A percentile compares a stretch with the other conserved stretches of the same genome.
These are phyloP conservation scores for Penicillium desertorum DNA, from an alignment of 495 filamentous ascomycete species.

Conservation along the genomic window DNA sequence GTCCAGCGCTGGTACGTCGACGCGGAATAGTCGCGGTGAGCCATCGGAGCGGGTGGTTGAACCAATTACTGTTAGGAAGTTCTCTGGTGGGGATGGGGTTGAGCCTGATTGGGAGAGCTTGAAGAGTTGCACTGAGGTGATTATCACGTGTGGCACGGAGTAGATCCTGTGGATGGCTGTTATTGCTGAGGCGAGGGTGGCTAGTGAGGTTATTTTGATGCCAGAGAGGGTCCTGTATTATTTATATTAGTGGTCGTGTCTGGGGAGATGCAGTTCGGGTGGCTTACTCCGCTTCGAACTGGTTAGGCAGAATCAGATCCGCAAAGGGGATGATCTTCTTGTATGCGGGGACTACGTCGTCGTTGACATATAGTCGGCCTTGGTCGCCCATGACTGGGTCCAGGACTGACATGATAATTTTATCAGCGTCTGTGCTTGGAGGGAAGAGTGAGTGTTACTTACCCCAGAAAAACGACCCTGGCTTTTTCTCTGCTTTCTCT, in stretches of 20 bases:
- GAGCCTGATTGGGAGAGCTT: conserved; percentile 39
- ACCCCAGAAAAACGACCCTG: conserved; percentile 91
- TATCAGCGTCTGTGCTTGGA: conserved; percentile 4
- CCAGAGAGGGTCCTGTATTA: conserved; percentile 70
- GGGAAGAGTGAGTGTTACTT: conserved; percentile 15
- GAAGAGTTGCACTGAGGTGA: conserved; percentile 74
- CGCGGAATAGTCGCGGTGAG: conserved; percentile 72
- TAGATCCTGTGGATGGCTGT: conserved; percentile 72
- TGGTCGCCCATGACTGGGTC: conserved; percentile 99
- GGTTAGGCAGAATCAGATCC: conserved; percentile 92
- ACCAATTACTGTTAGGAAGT: conserved; percentile 71
- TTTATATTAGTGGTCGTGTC: not conserved
- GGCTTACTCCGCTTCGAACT: conserved; percentile 91
- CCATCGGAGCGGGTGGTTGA: conserved; percentile 64
- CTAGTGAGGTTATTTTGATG: conserved; percentile 73
- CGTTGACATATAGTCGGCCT: conserved; percentile 82
- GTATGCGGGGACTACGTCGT: conserved; percentile 90
- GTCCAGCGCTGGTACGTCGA: conserved; percentile 82
- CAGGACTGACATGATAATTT: conserved; percentile 54
- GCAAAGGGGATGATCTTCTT: conserved; percentile 73
- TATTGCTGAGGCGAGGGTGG: conserved; percentile 69
- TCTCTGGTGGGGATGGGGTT: conserved; percentile 38
- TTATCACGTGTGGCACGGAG: conserved; percentile 82
- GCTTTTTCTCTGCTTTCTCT: conserved; percentile 57
- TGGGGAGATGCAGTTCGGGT: not conserved